A percentile compares a stretch with the other conserved stretches of the same genome.
Evolutionary conservation across 805 yeast genomes (phyloP).

Genomic region (Zygosaccharomyces siamensis): DNA sequence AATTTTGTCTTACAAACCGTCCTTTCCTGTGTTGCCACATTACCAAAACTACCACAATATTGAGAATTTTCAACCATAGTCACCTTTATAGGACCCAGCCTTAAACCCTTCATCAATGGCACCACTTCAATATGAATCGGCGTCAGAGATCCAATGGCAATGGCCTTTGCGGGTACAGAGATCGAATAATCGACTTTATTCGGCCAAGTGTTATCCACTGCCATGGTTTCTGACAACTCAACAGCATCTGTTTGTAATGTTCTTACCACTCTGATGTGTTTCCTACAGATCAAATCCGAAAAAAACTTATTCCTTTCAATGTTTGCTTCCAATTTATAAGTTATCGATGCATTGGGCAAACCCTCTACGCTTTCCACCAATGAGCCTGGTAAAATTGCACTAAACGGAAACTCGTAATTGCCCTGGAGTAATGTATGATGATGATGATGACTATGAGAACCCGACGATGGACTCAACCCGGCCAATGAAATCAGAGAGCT

Average conservation of each 20-base stretch:
- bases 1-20: slow-evolving; percentile 49
- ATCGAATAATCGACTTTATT: slow-evolving; percentile 84
- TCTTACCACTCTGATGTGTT: slow-evolving; percentile 74
- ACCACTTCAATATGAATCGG: slow-evolving; percentile 67
- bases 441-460: slow-evolving; percentile 9
- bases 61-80: slow-evolving; percentile 64
- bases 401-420: slow-evolving; percentile 87
- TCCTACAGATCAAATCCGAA: slow-evolving; percentile 57
- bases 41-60: slow-evolving; percentile 54
- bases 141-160: slow-evolving; percentile 79
- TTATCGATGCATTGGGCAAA: slow-evolving; percentile 68
- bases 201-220: slow-evolving; percentile 96
- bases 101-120: slow-evolving; percentile 77
- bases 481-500: slow-evolving; percentile 34
- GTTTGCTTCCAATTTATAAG: slow-evolving; percentile 69
- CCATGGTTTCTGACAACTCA: slow-evolving; percentile 85
- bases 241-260: slow-evolving; percentile 83
- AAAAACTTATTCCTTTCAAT: slow-evolving; percentile 80
- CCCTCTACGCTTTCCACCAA: slow-evolving; percentile 89
- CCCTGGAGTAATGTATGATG: slow-evolving; percentile 56
- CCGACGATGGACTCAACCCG: slow-evolving; percentile 11
- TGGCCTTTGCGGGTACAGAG: slow-evolving; percentile 79
- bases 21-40: slow-evolving; percentile 59
- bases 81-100: slow-evolving; percentile 67
- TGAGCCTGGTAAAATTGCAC: slow-evolving; percentile 76